phyloP scores from a whole-genome alignment of 441 rosid species.

The Pelargonium australe region DNA sequence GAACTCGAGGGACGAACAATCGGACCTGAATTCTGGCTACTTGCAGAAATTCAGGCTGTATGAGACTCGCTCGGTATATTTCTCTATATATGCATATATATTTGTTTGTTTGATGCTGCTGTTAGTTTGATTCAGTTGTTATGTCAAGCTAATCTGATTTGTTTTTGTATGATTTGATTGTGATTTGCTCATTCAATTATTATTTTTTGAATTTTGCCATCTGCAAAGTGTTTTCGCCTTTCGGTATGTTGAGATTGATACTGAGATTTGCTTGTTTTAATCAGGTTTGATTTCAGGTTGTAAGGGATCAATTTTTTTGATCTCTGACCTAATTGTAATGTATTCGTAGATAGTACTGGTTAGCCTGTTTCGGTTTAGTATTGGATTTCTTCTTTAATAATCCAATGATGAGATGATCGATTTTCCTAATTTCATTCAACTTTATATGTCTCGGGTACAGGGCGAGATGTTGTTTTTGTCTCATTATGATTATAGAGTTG shows the following conservation, averaged over 20 bases:
- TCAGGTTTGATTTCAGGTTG: neutral
- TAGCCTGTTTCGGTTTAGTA: too few species aligned
- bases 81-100: neutral
- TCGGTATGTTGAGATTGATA: neutral
- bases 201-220: neutral
- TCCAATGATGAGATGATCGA: too few species aligned
- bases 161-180: too few species aligned
- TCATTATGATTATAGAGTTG: too few species aligned
- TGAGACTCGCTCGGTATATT: conserved; percentile 62
- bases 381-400: too few species aligned
- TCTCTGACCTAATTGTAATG: neutral
- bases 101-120: neutral
- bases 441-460: too few species aligned
- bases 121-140: neutral
- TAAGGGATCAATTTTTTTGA: neutral
- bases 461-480: too few species aligned
- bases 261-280: conserved; percentile 6
- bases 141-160: neutral
- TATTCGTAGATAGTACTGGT: neutral
- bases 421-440: too few species aligned
- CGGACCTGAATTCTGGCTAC: conserved; percentile 29
- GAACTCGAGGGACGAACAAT: conserved; percentile 23
- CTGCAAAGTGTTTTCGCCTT: neutral
- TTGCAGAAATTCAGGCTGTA: conserved; percentile 62
- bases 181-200: neutral